Percentiles rank a stretch among this genome's conserved stretches.
These are phyloP conservation scores for Hirschioporus abietinus DNA, from an alignment of 768 basidiomycete species.

Conservation along the genomic window DNA sequence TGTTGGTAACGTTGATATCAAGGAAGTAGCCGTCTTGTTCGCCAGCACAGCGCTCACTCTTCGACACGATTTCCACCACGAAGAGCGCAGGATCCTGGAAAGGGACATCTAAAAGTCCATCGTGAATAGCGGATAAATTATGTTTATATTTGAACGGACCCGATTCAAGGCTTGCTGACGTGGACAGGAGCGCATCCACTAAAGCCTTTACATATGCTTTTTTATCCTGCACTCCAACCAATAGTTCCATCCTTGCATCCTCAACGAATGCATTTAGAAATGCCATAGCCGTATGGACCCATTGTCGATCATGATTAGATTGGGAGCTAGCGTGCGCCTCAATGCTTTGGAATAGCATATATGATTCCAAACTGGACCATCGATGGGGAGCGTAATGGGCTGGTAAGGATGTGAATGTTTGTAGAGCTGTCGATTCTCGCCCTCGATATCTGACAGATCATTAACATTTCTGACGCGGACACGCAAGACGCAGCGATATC, in stretches of 20 bases:
- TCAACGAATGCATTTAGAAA: conserved; percentile 69
- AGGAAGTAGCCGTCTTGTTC: conserved; percentile 63
- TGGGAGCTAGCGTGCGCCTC: conserved; percentile 44
- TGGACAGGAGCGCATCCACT: conserved; percentile 41
- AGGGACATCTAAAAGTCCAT: conserved; percentile 46
- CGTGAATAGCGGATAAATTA: neutral
- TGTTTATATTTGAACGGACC: conserved; percentile 35
- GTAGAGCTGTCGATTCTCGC: conserved; percentile 54
- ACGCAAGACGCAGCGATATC: conserved; percentile 12
- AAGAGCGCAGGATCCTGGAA: conserved; percentile 68
- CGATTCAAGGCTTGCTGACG: conserved; percentile 47
- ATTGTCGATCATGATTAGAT: conserved; percentile 52
- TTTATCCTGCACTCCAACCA: conserved; percentile 49
- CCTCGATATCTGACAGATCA: conserved; percentile 52
- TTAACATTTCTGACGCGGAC: neutral
- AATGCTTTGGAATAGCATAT: conserved; percentile 71
- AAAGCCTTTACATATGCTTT: conserved; percentile 46
- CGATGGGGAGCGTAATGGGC: conserved; percentile 79
- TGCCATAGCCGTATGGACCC: conserved; percentile 72
- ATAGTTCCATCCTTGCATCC: conserved; percentile 44
- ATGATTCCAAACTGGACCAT: conserved; percentile 77
- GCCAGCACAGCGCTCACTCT: conserved; percentile 46
- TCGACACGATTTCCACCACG: conserved; percentile 39
- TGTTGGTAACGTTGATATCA: conserved; percentile 55
- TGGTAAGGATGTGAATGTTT: conserved; percentile 74